Evolutionary conservation across 208 protist genomes (phyloP).

Genomic region (Acanthamoeba triangularis): DNA sequence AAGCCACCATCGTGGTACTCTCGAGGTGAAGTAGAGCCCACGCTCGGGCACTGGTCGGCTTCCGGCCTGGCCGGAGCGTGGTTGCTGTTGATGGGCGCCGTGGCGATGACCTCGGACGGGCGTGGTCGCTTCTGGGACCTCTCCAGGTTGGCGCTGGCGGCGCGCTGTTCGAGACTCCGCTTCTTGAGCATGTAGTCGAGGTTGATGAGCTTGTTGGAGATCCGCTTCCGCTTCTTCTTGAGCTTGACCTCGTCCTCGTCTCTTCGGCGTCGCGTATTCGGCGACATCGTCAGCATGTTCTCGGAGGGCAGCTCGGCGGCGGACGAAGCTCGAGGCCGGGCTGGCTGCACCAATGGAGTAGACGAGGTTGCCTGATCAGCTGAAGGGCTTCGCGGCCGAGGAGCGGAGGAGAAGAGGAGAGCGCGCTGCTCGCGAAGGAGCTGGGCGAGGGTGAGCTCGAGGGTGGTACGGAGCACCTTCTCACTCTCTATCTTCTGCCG

Average conservation of each 20-base stretch:
- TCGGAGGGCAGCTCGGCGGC: not conserved
- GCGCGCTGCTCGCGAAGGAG: not conserved
- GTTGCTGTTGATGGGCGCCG: not conserved
- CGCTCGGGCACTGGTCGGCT: no score
- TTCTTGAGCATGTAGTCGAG: constrained; percentile 32
- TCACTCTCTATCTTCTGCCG: not conserved
- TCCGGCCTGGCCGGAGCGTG: no score
- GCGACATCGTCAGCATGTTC: not conserved
- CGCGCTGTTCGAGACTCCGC: not conserved
- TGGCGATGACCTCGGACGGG: not conserved
- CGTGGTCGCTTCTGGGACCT: not conserved
- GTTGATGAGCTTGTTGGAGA: constrained; percentile 22
- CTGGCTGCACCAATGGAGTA: not conserved
- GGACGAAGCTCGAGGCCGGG: not conserved
- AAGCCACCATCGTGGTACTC: no score
- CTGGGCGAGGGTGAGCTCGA: not conserved
- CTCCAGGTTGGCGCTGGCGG: not conserved
- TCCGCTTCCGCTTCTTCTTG: not conserved
- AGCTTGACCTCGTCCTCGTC: constrained; percentile 2
- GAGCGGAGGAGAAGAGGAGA: not conserved
- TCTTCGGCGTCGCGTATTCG: not conserved
- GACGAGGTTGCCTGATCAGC: not conserved
- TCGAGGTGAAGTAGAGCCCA: not conserved
- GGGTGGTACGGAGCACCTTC: not conserved
- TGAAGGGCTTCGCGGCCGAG: not conserved